These are phyloP conservation scores for Fraxinus dipetala DNA, from an alignment of 305 asterid species.

Conservation along the genomic window DNA sequence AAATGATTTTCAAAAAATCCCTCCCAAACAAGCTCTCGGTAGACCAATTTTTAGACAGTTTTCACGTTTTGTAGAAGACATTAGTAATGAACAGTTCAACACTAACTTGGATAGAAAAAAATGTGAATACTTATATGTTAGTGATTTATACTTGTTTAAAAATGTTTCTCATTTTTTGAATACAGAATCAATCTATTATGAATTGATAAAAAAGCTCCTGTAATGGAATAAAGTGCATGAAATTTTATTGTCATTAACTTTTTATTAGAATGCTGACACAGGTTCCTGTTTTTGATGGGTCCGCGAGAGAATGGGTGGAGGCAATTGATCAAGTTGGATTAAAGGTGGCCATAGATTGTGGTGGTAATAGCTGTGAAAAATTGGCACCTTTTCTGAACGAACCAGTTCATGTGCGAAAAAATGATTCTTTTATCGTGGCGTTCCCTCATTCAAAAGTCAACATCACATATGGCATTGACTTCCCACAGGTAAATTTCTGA, in stretches of 20 bases:
- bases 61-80: background rate
- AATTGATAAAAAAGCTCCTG: constrained; percentile 12
- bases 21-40: background rate
- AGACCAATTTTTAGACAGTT: background rate
- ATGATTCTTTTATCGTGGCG: constrained; percentile 76
- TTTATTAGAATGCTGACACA: constrained; percentile 30
- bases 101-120: background rate
- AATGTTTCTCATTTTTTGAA: background rate
- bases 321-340: constrained; percentile 74
- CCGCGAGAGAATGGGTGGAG: constrained; percentile 87
- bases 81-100: background rate
- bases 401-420: constrained; percentile 61
- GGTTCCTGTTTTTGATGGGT: constrained; percentile 97
- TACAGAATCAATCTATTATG: background rate
- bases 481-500: constrained; percentile 56
- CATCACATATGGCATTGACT: constrained; percentile 79
- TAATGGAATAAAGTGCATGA: constrained; percentile 10
- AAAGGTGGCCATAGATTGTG: constrained; percentile 54
- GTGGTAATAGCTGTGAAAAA: constrained; percentile 53
- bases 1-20: background rate
- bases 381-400: constrained; percentile 66
- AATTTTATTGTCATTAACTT: background rate
- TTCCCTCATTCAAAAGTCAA: constrained; percentile 59
- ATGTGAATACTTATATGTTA: background rate
- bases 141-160: constrained; percentile 6